Base-by-base conservation (phyloP, 2,329 filamentous ascomycete genomes). In the Fusarium verrucosum region DNA sequence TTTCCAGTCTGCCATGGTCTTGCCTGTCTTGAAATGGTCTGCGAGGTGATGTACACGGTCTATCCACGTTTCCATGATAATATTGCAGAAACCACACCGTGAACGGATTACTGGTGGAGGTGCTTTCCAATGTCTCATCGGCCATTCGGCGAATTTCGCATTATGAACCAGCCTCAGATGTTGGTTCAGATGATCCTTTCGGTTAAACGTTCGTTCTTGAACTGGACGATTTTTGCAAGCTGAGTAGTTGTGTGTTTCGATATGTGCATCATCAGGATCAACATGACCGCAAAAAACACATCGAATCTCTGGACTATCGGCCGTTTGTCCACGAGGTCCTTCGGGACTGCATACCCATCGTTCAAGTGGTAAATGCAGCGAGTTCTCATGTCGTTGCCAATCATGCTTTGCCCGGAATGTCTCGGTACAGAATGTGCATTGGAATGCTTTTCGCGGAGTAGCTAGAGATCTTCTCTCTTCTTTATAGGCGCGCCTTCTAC, bases 221-320 rank as follows among this genome's bases (percentile, higher is more conserved):
- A 76, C 47, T 0, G 74, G 71, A 10, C 85, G 82, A 20, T 85
- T 82, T 19, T 82, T 80, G 69, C 86, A 88, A 7, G 79, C 73
- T 0, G 72, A 71, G 36, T 76, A 75, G 17, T 78, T 76, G 46
- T 81, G 79, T 0, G 55, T 42, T 14, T 79, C 74, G 1, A 76
- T 68, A 46, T 81, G 79, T 26, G 63, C 58, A 16, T 68, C 50
- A 9, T 73, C 64, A 4, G 78, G 78, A 19, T 76, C 70, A 0
- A 63, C 40, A 0, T 74, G 55, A 1, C 74, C 75, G 49, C 79
- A 81, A 51, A 77, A 80, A 4, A 79, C 76, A 44, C 79, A 81
- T n/a, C 47, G 33, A 1, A 10, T 16, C 3, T 58, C 41, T 28
- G 62, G 17, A 45, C 47, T 22, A 75, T 75, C 16, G 77, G 74